Evolutionary conservation across 2,329 filamentous ascomycete species (phyloP).

Genomic region (Claviceps fusiformis): DNA sequence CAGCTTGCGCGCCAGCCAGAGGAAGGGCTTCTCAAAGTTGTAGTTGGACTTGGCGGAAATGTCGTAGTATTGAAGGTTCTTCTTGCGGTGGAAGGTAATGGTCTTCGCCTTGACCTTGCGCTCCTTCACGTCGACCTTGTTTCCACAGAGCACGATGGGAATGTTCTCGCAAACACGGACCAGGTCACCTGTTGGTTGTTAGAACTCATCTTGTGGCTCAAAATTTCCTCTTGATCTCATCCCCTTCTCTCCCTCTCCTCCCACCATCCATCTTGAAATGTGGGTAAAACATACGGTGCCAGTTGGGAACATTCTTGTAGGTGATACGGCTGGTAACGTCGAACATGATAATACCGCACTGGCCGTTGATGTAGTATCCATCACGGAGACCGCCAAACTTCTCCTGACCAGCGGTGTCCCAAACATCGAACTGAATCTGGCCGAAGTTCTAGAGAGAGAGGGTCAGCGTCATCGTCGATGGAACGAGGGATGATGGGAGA

Average conservation of each 20-base stretch:
- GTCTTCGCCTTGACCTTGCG: constrained; percentile 99
- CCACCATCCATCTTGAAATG: neutral
- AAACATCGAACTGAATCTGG: constrained; percentile 96
- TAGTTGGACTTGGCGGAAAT: constrained; percentile 99
- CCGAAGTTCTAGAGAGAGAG: constrained; percentile 59
- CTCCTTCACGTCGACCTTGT: constrained; percentile 99
- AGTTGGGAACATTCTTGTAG: constrained; percentile 99
- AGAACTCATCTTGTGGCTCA: constrained; percentile 4
- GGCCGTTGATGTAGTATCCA: constrained; percentile 99
- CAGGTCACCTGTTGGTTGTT: constrained; percentile 58
- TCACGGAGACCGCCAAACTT: constrained; percentile 99
- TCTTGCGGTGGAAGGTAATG: constrained; percentile 99
- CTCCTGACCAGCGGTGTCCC: constrained; percentile 98
- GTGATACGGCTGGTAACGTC: constrained; percentile 98
- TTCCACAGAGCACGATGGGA: constrained; percentile 92
- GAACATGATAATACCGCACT: constrained; percentile 99
- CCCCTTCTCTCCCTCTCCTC: neutral
- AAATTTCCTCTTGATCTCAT: neutral
- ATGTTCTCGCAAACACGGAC: constrained; percentile 99
- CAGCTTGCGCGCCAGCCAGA: constrained; percentile 97
- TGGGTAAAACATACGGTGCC: constrained; percentile 69
- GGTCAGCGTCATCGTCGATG: constrained; percentile 7
- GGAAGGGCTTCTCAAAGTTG: constrained; percentile 99
- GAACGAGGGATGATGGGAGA: constrained; percentile 6
- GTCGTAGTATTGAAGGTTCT: constrained; percentile 99